These are phyloP conservation scores for Solanum appendiculatum DNA, from an alignment of 257 asterid species.

Conservation along the genomic window DNA sequence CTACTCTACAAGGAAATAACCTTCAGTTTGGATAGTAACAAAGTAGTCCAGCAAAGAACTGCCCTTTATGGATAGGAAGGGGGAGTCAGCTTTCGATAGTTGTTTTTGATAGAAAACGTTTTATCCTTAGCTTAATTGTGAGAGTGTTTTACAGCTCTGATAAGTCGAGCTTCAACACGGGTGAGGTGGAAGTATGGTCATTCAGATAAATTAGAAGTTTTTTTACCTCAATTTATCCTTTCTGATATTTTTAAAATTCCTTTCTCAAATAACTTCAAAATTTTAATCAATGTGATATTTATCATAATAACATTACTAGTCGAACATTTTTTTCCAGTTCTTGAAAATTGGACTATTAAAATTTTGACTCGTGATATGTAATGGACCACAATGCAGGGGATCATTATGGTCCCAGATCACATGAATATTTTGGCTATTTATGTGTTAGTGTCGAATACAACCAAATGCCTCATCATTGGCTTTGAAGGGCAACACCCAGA, in stretches of 20 bases:
- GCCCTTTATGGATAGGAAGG: neutral
- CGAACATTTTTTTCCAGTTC: neutral
- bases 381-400: neutral
- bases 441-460: neutral
- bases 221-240: neutral
- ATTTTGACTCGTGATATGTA: neutral
- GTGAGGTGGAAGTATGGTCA: rapidly evolving
- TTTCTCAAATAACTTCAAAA: neutral
- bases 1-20: neutral
- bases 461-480: neutral
- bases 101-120: neutral
- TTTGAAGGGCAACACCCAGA: neutral
- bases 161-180: too few relatives aligned
- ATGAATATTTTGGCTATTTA: neutral
- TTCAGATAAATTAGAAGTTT: neutral
- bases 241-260: neutral
- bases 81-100: neutral
- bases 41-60: neutral
- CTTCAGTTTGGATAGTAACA: neutral
- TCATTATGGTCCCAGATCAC: neutral
- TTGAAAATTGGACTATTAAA: neutral
- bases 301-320: neutral
- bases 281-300: neutral
- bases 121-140: too few relatives aligned
- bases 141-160: too few relatives aligned